Evolutionary conservation across 257 asterid species (phyloP).

Genomic region (Salvia rosmarinus): DNA sequence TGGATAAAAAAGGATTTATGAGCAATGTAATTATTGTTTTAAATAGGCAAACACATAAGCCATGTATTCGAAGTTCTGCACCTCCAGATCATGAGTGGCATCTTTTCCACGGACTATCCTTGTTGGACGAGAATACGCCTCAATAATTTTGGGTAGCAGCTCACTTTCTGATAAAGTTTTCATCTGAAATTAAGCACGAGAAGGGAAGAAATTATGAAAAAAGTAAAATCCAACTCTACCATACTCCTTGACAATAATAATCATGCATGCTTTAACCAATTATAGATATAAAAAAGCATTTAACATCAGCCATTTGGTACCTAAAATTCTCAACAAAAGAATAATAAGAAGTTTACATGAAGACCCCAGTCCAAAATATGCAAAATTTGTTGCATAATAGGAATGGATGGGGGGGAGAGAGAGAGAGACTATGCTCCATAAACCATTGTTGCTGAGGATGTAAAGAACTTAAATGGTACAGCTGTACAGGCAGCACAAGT

Average conservation of each 20-base stretch:
- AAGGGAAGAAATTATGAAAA: not conserved
- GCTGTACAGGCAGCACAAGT: not conserved
- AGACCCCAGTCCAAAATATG: slow-evolving; percentile 3
- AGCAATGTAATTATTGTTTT: not conserved
- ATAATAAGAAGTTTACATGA: slow-evolving; percentile 4
- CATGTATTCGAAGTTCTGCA: slow-evolving; percentile 32
- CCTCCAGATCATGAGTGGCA: slow-evolving; percentile 62
- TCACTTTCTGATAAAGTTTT: slow-evolving; percentile 68
- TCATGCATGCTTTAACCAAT: slow-evolving; percentile 9
- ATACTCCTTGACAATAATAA: slow-evolving; percentile 9
- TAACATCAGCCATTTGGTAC: slow-evolving; percentile 21
- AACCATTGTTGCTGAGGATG: not conserved
- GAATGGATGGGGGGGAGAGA: not conserved
- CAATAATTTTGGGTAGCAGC: slow-evolving; percentile 71
- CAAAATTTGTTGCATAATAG: not conserved
- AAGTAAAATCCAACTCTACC: slow-evolving; percentile 6
- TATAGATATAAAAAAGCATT: slow-evolving; percentile 20
- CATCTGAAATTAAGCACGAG: slow-evolving; percentile 54
- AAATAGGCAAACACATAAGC: slow-evolving; percentile 12
- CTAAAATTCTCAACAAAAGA: not conserved
- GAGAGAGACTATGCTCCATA: not conserved
- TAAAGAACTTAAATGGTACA: not conserved
- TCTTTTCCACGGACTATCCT: slow-evolving; percentile 95
- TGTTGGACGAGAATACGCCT: slow-evolving; percentile 98
- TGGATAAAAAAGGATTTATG: not conserved